Conservation (phyloP, 148 eudicot genomes). For the Camellia sinensis region DNA sequence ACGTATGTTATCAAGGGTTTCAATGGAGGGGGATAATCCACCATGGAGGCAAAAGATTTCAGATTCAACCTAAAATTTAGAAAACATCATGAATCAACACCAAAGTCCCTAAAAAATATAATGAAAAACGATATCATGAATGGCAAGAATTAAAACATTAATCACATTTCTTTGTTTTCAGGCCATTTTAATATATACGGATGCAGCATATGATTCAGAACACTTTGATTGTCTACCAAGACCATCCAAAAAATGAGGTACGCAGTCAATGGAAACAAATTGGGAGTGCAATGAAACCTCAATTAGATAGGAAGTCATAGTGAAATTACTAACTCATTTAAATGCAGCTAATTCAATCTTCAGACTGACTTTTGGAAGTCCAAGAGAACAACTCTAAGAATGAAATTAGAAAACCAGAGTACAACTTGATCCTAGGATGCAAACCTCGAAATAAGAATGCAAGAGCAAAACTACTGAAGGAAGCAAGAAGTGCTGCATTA, state of each 20-base stretch:
- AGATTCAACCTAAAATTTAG: conserved; percentile 67
- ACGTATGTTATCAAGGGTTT: conserved; percentile 82
- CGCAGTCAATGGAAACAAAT: background rate
- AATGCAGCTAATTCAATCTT: background rate
- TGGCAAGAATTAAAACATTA: background rate
- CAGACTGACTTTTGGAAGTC: background rate
- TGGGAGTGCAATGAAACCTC: background rate
- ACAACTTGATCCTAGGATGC: background rate
- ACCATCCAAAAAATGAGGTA: background rate
- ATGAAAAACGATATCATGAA: background rate
- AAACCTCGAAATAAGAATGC: background rate
- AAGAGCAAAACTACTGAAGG: background rate
- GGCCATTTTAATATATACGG: background rate
- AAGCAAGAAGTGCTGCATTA: background rate
- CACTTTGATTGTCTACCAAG: background rate
- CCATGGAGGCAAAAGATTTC: conserved; percentile 95
- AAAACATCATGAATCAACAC: background rate
- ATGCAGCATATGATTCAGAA: background rate
- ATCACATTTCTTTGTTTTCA: background rate
- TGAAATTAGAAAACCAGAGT: background rate
- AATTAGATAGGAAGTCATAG: background rate
- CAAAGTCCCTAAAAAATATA: background rate
- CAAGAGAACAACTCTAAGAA: background rate
- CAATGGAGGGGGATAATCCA: conserved; percentile 93
- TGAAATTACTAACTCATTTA: background rate